Evolutionary conservation across 225 moss, liverwort and hornwort genomes (phyloP).

Genomic region (Takakia lepidozioides): DNA sequence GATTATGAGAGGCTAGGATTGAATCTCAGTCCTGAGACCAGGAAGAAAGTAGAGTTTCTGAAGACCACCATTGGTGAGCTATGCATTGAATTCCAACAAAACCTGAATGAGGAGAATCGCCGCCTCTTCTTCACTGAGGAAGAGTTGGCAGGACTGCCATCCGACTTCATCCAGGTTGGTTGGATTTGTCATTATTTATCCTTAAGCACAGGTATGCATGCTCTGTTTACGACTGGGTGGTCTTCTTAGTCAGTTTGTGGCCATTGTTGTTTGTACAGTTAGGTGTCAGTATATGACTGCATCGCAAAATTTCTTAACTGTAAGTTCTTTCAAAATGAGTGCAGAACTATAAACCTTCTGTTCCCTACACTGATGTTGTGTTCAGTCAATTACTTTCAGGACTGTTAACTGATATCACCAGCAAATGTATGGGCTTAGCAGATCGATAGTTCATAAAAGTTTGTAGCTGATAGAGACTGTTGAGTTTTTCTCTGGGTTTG

Average conservation of each 20-base stretch:
- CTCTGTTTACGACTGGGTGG: neutral
- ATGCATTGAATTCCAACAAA: slow-evolving; percentile 82
- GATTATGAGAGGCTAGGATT: slow-evolving; percentile 90
- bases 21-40: slow-evolving; percentile 69
- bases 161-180: slow-evolving; percentile 73
- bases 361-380: too few species aligned
- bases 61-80: slow-evolving; percentile 86
- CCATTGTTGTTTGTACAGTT: neutral
- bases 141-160: slow-evolving; percentile 81
- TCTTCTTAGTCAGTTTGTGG: too few species aligned
- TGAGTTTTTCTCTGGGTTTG: neutral
- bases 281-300: too few species aligned
- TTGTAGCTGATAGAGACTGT: slow-evolving; percentile 2
- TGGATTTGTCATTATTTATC: neutral
- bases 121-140: slow-evolving; percentile 68
- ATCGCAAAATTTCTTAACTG: too few species aligned
- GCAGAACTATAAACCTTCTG: too few species aligned
- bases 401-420: too few species aligned
- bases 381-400: too few species aligned
- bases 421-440: too few species aligned
- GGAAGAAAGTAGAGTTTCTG: slow-evolving; percentile 72
- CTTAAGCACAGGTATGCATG: neutral
- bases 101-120: slow-evolving; percentile 84
- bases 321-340: too few species aligned
- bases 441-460: too few species aligned